Conservation (phyloP, 2,329 filamentous ascomycete genomes). For the Lithohypha guttulata region DNA sequence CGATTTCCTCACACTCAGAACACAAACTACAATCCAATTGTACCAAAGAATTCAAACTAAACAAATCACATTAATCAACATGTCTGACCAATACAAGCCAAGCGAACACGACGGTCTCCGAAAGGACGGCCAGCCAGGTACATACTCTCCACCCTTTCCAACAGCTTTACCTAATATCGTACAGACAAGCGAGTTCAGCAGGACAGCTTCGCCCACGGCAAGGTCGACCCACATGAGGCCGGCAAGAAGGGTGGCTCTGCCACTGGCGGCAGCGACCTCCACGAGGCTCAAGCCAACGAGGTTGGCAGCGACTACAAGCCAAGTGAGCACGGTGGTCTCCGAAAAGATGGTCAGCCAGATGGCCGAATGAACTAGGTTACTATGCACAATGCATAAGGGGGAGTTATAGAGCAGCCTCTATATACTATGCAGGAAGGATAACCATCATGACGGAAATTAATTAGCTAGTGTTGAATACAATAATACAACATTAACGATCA, state of each 20-base stretch:
- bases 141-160: background rate
- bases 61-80: too few species aligned
- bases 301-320: conserved; percentile 11
- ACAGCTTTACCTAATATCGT: background rate
- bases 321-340: conserved; percentile 9
- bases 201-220: conserved; percentile 9
- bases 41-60: too few species aligned
- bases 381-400: too few species aligned
- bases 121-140: conserved; percentile 1
- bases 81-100: conserved; percentile 7
- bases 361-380: conserved; percentile 15
- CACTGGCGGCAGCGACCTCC: conserved; percentile 4
- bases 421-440: too few species aligned
- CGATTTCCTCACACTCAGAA: too few species aligned
- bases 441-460: too few species aligned
- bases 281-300: conserved; percentile 11
- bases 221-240: conserved; percentile 27
- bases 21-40: too few species aligned
- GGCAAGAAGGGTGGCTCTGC: conserved; percentile 19
- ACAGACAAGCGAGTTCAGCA: background rate
- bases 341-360: conserved; percentile 18
- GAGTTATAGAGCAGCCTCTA: too few species aligned
- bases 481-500: too few species aligned
- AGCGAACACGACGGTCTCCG: conserved; percentile 1
- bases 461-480: too few species aligned